phyloP scores from a whole-genome alignment of 1,284 basidiomycete species.

The Cryptococcus sp. region DNA sequence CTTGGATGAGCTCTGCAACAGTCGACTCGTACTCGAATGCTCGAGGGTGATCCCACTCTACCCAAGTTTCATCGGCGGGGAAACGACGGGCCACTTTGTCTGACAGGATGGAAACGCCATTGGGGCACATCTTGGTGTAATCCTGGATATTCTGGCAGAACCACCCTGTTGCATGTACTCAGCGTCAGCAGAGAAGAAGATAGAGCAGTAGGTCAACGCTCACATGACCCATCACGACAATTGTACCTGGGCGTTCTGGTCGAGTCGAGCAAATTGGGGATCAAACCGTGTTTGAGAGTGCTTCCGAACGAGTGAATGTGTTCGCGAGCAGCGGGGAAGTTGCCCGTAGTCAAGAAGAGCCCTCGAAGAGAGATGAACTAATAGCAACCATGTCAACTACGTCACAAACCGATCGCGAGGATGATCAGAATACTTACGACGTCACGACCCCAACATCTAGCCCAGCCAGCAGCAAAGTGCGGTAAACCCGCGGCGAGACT shows the following conservation, averaged over 20 bases:
- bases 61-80: slow-evolving; percentile 90
- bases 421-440: slow-evolving; percentile 54
- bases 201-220: not conserved
- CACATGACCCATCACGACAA: slow-evolving; percentile 41
- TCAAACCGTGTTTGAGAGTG: slow-evolving; percentile 75
- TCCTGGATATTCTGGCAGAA: slow-evolving; percentile 98
- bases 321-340: slow-evolving; percentile 76
- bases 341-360: slow-evolving; percentile 87
- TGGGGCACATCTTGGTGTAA: slow-evolving; percentile 79
- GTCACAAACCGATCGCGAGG: not conserved
- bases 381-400: not conserved
- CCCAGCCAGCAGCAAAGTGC: slow-evolving; percentile 88
- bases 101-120: slow-evolving; percentile 75
- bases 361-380: slow-evolving; percentile 86
- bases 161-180: slow-evolving; percentile 69
- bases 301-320: slow-evolving; percentile 90
- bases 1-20: slow-evolving; percentile 91
- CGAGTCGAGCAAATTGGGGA: slow-evolving; percentile 90
- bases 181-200: not conserved
- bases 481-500: slow-evolving; percentile 91
- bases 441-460: slow-evolving; percentile 94
- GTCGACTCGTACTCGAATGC: slow-evolving; percentile 81
- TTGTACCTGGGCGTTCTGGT: slow-evolving; percentile 73
- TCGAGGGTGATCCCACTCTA: slow-evolving; percentile 80
- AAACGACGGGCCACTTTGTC: slow-evolving; percentile 87